Evolutionary conservation across 31 red algal genomes (phyloP), one percentile per base, ranked within the genome.

Genomic region (Asparagopsis taxiformis): DNA sequence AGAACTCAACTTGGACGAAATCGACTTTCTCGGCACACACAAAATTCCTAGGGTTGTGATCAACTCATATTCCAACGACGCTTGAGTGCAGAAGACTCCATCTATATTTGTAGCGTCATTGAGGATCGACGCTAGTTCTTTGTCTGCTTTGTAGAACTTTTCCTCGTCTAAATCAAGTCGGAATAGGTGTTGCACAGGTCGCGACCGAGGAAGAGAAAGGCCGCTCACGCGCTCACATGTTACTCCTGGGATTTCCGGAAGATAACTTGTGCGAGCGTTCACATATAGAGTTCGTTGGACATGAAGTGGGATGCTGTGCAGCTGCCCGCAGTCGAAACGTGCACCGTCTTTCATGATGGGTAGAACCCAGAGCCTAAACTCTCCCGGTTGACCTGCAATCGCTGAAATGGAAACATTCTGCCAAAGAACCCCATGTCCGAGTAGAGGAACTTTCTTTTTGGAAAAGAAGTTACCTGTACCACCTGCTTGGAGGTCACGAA

Each of bases 51-150:
- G 38, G 29, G 72, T 76, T 3, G 75, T 13, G 17, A 92, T 46
- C 10, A 84, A 57, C 39, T 82, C 72, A 46, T 88, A 85, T 15
- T 79, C 70, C 55, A 92, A 62, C 10, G 96, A 80, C 22, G 60
- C 55, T 56, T 82, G 69, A 5, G 74, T 76, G 0, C 88, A 91
- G 33, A 89, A 99, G 6, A 99, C 88, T n/a, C 86, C 87, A 66
- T 84, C 80, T 20, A 92, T 64, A 54, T 59, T 48, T 8, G 59
- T 59, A 32, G 77, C 63, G 31, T 92, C 78, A 23, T 53, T 80
- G 20, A 90, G 34, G 13, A 78, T 28, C 21, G 80, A 75, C 31
- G 67, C 69, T 21, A 96, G 37, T 33, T 87, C 79, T 57, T 84
- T 76, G 21, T 80, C 83, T 0, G 67, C 75, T 6, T 51, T 29